phyloP scores from a whole-genome alignment of 495 filamentous ascomycete genomes.

The Viridothelium virens region DNA sequence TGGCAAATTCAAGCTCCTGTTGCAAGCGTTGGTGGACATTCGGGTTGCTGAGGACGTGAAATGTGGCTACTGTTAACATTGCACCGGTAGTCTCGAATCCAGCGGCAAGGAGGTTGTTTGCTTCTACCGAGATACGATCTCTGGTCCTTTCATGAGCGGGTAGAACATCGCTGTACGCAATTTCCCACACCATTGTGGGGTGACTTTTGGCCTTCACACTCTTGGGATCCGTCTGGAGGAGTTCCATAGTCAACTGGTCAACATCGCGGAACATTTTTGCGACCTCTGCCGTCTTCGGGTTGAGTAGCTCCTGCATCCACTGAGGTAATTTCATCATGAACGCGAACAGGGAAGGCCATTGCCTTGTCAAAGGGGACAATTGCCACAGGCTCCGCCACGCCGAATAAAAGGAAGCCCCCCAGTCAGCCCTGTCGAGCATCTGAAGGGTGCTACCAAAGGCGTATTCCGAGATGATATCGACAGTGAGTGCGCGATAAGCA shows the following conservation, averaged over 20 bases:
- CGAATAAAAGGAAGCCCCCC: conserved; percentile 15
- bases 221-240: conserved; percentile 12
- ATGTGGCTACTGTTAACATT: conserved; percentile 19
- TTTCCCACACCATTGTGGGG: conserved; percentile 19
- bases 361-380: conserved; percentile 19
- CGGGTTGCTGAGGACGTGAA: conserved; percentile 29
- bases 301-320: conserved; percentile 14
- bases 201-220: conserved; percentile 12
- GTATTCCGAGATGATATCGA: conserved; percentile 43
- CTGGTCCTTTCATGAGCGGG: conserved; percentile 24
- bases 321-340: conserved; percentile 18
- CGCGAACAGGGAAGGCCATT: conserved; percentile 16
- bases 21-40: conserved; percentile 21
- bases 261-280: conserved; percentile 16
- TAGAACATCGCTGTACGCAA: conserved; percentile 16
- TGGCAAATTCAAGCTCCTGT: conserved; percentile 26
- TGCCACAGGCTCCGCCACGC: conserved; percentile 22
- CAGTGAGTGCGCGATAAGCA: conserved; percentile 37
- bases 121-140: conserved; percentile 31
- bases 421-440: conserved; percentile 22
- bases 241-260: conserved; percentile 13
- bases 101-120: conserved; percentile 18
- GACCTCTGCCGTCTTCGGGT: conserved; percentile 16
- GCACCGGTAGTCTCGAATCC: conserved; percentile 25
- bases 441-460: conserved; percentile 27